phyloP scores from a whole-genome alignment of 441 rosid species.

The Gossypium trilobum region DNA sequence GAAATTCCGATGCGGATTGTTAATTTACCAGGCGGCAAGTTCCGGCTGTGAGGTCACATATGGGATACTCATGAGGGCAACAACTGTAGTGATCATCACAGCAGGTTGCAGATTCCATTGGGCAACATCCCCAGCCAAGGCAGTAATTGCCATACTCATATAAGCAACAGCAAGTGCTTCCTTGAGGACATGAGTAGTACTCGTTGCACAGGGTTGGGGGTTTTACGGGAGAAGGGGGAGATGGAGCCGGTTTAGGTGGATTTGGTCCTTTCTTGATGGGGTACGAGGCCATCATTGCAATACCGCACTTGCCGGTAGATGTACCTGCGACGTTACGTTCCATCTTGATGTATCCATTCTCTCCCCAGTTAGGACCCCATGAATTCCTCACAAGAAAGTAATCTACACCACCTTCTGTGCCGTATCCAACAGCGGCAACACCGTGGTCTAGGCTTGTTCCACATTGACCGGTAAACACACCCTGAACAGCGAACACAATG shows the following conservation, averaged over 20 bases:
- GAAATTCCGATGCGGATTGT: neutral
- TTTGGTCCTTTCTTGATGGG: conserved; percentile 42
- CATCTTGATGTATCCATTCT: conserved; percentile 42
- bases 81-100: conserved; percentile 47
- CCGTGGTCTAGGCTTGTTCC: conserved; percentile 39
- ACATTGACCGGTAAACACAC: conserved; percentile 35
- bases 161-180: conserved; percentile 53
- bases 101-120: conserved; percentile 53
- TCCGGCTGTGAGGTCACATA: conserved; percentile 26
- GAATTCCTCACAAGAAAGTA: conserved; percentile 39
- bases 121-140: conserved; percentile 66
- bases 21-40: conserved; percentile 32
- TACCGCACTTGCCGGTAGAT: conserved; percentile 44
- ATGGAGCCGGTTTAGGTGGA: conserved; percentile 49
- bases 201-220: conserved; percentile 40
- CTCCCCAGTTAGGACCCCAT: conserved; percentile 63
- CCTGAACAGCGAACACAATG: conserved; percentile 18
- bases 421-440: conserved; percentile 41
- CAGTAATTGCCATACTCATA: conserved; percentile 34
- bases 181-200: conserved; percentile 38
- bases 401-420: conserved; percentile 30
- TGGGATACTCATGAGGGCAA: conserved; percentile 31
- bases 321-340: conserved; percentile 30
- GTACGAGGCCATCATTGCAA: conserved; percentile 50
- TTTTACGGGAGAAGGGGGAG: conserved; percentile 52